Conservation (phyloP, 2,329 filamentous ascomycete genomes). For the Scleromitrula shiraiana region DNA sequence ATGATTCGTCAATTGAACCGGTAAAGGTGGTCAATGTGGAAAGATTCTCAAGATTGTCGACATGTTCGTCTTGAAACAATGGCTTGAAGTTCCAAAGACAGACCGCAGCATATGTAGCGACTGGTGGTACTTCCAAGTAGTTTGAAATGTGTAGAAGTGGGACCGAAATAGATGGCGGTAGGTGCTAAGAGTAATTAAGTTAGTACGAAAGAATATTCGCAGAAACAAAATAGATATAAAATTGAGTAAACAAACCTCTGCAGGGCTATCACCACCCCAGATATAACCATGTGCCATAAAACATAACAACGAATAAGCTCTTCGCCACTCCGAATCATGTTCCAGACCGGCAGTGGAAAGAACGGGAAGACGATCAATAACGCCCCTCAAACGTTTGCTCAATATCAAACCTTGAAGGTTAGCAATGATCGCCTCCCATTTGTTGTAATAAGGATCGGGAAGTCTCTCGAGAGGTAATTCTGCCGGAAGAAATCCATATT, state of each 20-base stretch:
- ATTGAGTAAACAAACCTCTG: slow-evolving; percentile 53
- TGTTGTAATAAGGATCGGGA: slow-evolving; percentile 85
- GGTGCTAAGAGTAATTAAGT: slow-evolving; percentile 31
- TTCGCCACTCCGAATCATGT: slow-evolving; percentile 82
- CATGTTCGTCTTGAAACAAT: slow-evolving; percentile 72
- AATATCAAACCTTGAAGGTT: slow-evolving; percentile 85
- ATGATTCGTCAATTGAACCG: slow-evolving; percentile 90
- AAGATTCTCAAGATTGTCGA: slow-evolving; percentile 81
- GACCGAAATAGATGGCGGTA: slow-evolving; percentile 76
- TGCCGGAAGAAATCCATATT: slow-evolving; percentile 81
- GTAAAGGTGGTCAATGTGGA: slow-evolving; percentile 86
- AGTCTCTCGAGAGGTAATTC: slow-evolving; percentile 72
- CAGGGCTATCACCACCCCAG: slow-evolving; percentile 82
- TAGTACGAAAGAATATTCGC: neutral
- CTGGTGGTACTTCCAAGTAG: slow-evolving; percentile 77
- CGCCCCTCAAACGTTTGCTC: slow-evolving; percentile 70
- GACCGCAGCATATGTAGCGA: slow-evolving; percentile 87
- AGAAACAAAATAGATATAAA: neutral
- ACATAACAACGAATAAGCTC: slow-evolving; percentile 81
- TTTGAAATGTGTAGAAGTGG: slow-evolving; percentile 72
- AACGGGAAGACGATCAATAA: slow-evolving; percentile 73
- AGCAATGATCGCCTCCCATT: slow-evolving; percentile 81
- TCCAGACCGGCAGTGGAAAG: slow-evolving; percentile 76
- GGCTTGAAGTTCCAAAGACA: slow-evolving; percentile 97
- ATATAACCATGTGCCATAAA: slow-evolving; percentile 95